These are phyloP conservation scores for Byssothecium circinans DNA, from an alignment of 2,329 filamentous ascomycete genomes.

Conservation along the genomic window DNA sequence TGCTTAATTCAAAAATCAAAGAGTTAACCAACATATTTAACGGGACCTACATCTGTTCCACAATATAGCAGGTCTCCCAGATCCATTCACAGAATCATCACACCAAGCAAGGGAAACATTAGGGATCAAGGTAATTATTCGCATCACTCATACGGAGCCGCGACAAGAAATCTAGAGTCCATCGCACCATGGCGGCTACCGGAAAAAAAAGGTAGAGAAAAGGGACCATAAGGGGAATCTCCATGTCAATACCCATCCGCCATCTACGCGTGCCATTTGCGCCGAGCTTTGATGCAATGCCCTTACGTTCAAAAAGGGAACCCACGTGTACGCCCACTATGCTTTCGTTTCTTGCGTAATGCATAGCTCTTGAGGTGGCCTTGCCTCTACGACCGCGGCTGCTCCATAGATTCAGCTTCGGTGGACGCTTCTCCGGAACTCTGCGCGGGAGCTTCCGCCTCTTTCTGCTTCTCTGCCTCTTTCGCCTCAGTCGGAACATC, in stretches of 20 bases:
- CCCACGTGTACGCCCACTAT: background rate
- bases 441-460: background rate
- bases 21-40: no score
- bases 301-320: background rate
- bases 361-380: background rate
- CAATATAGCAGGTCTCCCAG: no score
- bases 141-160: background rate
- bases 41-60: no score
- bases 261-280: background rate
- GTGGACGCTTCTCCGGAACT: background rate
- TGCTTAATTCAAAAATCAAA: no score
- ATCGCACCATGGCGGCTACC: background rate
- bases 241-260: background rate
- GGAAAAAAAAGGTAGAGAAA: background rate
- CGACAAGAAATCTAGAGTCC: background rate
- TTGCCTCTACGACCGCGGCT: background rate
- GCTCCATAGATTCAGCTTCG: background rate
- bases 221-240: background rate
- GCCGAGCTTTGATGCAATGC: background rate
- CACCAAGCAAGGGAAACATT: no score
- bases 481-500: background rate
- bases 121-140: no score
- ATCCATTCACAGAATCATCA: no score
- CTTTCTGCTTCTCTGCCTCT: background rate
- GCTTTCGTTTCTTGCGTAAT: background rate